Percentiles rank a stretch among this genome's conserved stretches.
phyloP scores from a whole-genome alignment of 306 rosid species.

The Quercus bicolor region DNA sequence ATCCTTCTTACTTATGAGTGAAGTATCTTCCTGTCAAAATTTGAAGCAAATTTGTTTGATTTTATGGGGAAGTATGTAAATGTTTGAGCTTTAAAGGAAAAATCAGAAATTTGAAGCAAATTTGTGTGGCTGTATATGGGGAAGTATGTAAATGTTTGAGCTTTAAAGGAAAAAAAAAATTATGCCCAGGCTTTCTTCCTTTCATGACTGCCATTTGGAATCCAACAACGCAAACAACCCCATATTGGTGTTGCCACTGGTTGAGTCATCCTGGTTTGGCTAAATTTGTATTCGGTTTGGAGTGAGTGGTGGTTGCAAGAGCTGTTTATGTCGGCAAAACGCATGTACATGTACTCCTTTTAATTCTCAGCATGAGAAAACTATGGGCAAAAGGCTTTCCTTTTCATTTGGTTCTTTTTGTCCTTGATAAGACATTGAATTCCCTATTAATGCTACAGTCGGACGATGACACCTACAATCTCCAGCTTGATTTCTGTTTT shows the following conservation, averaged over 20 bases:
- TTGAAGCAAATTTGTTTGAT: too few relatives aligned
- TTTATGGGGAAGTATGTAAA: too few relatives aligned
- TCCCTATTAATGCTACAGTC: neutral
- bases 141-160: too few relatives aligned
- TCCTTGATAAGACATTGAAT: neutral
- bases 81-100: too few relatives aligned
- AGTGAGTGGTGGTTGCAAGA: too few relatives aligned
- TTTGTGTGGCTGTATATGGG: too few relatives aligned
- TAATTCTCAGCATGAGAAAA: neutral
- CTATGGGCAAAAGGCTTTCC: neutral
- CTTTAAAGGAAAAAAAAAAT: neutral
- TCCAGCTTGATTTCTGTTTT: neutral
- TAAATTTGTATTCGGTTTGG: neutral
- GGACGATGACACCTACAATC: neutral
- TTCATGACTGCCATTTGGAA: neutral
- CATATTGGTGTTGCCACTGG: neutral
- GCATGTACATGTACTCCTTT: neutral
- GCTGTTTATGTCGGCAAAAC: neutral
- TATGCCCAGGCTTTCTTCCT: neutral
- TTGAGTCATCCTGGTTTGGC: too few relatives aligned
- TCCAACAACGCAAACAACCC: neutral
- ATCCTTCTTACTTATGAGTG: neutral
- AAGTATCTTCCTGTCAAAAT: neutral
- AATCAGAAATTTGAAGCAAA: too few relatives aligned
- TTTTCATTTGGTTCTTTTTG: neutral